Evolutionary conservation across 2,329 filamentous ascomycete genomes (phyloP).

Genomic region (Stagonosporopsis cucurbitacearum): DNA sequence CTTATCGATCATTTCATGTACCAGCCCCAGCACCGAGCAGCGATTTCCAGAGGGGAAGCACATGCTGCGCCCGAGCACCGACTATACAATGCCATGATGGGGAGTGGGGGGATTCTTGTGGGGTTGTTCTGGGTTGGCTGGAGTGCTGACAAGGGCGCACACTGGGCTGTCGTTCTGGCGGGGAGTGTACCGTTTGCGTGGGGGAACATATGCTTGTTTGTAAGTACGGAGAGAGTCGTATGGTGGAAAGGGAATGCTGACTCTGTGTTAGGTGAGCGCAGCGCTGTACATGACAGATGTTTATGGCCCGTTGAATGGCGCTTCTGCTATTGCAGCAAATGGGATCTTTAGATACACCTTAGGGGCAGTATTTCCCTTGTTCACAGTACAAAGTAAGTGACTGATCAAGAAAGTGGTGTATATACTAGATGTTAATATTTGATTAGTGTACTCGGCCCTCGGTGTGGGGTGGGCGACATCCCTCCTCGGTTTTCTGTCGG

Average conservation of each 20-base stretch:
- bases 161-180: conserved; percentile 60
- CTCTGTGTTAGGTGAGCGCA: conserved; percentile 27
- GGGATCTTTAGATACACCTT: conserved; percentile 48
- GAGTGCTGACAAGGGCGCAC: conserved; percentile 55
- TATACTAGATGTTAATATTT: neutral
- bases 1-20: conserved; percentile 49
- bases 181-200: conserved; percentile 65
- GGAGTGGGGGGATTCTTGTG: conserved; percentile 60
- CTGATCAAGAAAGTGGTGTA: neutral
- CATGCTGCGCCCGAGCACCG: conserved; percentile 62
- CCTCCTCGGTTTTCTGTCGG: conserved; percentile 48
- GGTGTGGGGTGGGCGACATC: conserved; percentile 50
- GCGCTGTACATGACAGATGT: conserved; percentile 42
- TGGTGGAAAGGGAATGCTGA: neutral
- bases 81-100: conserved; percentile 65
- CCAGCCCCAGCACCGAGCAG: conserved; percentile 37
- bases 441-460: conserved; percentile 39
- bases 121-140: conserved; percentile 68
- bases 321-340: conserved; percentile 48
- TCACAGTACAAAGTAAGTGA: conserved; percentile 45
- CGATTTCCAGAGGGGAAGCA: conserved; percentile 31
- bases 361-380: conserved; percentile 47
- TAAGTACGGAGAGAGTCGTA: conserved; percentile 43
- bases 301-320: conserved; percentile 42
- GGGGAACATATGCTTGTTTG: conserved; percentile 67